These are phyloP conservation scores for Potentilla sterilis DNA, from an alignment of 306 rosid species.

Conservation along the genomic window DNA sequence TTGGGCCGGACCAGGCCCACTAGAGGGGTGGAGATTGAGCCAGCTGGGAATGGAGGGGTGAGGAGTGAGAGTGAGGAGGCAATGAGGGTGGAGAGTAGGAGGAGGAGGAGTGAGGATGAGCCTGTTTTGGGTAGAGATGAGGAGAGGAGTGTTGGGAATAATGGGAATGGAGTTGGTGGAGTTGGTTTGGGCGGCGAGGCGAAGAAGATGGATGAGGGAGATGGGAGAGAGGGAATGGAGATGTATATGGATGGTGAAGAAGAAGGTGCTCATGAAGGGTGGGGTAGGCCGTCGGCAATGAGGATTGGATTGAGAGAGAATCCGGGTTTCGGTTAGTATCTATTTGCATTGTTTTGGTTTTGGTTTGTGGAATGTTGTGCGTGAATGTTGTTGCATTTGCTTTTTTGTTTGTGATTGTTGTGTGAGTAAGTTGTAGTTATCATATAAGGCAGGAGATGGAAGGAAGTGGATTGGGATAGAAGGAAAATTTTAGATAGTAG, in stretches of 20 bases:
- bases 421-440: background rate
- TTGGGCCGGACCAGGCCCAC: slow-evolving; percentile 57
- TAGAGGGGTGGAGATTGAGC: slow-evolving; percentile 58
- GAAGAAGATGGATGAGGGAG: slow-evolving; percentile 38
- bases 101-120: slow-evolving; percentile 41
- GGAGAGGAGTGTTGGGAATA: slow-evolving; percentile 40
- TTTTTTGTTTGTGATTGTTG: background rate
- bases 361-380: background rate
- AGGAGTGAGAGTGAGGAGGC: slow-evolving; percentile 41
- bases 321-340: slow-evolving; percentile 69
- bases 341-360: slow-evolving; percentile 7
- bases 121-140: slow-evolving; percentile 34
- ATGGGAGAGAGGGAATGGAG: slow-evolving; percentile 43
- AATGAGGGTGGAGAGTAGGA: slow-evolving; percentile 31
- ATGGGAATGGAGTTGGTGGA: slow-evolving; percentile 37
- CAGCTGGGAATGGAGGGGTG: slow-evolving; percentile 37
- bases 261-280: slow-evolving; percentile 41
- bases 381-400: slow-evolving; percentile 11
- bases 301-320: slow-evolving; percentile 67
- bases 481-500: background rate
- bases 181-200: slow-evolving; percentile 39
- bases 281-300: slow-evolving; percentile 46
- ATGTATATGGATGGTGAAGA: slow-evolving; percentile 42
- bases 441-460: background rate
- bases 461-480: background rate